phyloP scores from a whole-genome alignment of 148 eudicot species.

The Nepenthes mirabilis region DNA sequence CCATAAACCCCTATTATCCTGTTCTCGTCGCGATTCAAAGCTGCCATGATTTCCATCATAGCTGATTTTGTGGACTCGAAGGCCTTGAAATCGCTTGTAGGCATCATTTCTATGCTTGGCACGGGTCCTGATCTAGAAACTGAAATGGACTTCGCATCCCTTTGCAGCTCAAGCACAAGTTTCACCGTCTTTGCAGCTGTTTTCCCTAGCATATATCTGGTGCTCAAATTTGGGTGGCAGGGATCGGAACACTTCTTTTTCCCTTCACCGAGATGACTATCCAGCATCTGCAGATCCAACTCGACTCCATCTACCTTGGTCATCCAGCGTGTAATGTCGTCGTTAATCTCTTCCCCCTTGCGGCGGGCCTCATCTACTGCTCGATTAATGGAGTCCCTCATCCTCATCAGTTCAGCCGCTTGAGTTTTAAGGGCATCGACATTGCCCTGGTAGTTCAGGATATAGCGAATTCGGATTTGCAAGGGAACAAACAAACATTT shows the following conservation, averaged over 20 bases:
- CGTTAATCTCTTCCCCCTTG: conserved; percentile 15
- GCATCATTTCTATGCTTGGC: conserved; percentile 13
- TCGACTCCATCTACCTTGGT: conserved; percentile 7
- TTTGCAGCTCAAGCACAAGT: conserved; percentile 8
- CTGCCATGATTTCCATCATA: conserved; percentile 15
- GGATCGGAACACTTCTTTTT: background rate
- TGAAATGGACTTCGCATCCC: conserved; percentile 4
- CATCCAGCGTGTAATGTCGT: conserved; percentile 17
- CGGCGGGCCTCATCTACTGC: conserved; percentile 18
- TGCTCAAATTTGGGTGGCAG: conserved; percentile 12
- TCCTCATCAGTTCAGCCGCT: conserved; percentile 7
- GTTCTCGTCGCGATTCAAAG: conserved; percentile 13
- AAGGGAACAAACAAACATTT: conserved; percentile 16
- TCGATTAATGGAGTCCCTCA: conserved; percentile 2
- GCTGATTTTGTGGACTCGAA: conserved; percentile 21
- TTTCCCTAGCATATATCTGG: conserved; percentile 15
- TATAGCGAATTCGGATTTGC: conserved; percentile 17
- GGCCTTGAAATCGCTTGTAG: conserved; percentile 9
- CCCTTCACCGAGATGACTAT: background rate
- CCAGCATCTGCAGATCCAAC: conserved; percentile 8
- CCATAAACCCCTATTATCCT: conserved; percentile 34
- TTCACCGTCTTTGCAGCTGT: conserved; percentile 13
- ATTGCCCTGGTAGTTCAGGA: conserved; percentile 11
- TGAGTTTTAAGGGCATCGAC: conserved; percentile 9
- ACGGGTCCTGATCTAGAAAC: conserved; percentile 19